Evolutionary conservation across 2,329 filamentous ascomycete genomes (phyloP).

Genomic region (Beauveria australis): DNA sequence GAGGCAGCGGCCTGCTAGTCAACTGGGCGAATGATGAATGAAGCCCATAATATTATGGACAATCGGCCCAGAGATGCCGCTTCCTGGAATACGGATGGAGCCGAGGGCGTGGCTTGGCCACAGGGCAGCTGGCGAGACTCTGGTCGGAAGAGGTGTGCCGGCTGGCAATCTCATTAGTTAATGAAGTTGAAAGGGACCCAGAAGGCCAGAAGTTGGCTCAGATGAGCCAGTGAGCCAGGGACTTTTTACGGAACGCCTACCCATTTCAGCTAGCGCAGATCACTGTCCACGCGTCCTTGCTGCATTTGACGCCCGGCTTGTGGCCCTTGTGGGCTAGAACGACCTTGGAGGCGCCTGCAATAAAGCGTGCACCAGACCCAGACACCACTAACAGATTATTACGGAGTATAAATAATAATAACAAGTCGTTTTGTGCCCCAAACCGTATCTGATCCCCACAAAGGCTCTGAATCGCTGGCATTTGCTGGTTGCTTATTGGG

Average conservation of each 20-base stretch:
- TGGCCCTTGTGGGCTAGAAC: slow-evolving; percentile 1
- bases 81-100: slow-evolving; percentile 5
- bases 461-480: background rate
- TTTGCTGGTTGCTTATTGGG: background rate
- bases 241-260: slow-evolving; percentile 2
- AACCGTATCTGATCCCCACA: background rate
- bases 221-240: background rate
- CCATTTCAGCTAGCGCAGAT: slow-evolving; percentile 5
- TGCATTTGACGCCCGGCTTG: background rate
- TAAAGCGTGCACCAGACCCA: background rate
- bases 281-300: slow-evolving; percentile 8
- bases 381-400: background rate
- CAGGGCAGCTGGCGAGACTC: background rate
- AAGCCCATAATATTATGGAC: background rate
- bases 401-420: too few species aligned
- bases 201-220: background rate
- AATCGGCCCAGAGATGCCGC: slow-evolving; percentile 8
- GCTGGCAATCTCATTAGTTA: background rate
- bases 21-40: too few species aligned
- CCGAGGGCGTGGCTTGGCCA: slow-evolving; percentile 7
- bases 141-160: slow-evolving; percentile 5
- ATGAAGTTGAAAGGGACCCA: background rate
- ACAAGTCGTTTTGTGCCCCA: background rate
- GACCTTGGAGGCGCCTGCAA: background rate
- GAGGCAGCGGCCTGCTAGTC: too few species aligned